Evolutionary conservation across 169 alveolate species (phyloP), one percentile per base, ranked within the genome.

Genomic region (Plasmodium adleri): DNA sequence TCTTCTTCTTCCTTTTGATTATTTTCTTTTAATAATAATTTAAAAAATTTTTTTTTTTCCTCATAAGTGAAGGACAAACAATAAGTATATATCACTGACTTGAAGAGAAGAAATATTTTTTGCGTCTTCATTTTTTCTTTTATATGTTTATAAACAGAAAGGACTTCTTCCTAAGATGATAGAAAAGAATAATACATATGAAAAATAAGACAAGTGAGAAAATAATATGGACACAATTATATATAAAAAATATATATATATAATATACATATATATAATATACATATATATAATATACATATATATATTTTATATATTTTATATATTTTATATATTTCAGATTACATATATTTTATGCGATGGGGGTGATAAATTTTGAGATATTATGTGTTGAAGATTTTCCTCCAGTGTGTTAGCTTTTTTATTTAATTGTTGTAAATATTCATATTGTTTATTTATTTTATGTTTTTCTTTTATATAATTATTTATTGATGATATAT

Each of bases 401-500:
- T 15, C 49, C n/a, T 26, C 1, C 4, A 78, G 26, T 2, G 17
- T 20, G 20, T 1, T 6, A 6, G 52, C 22, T 50, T 66, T 15
- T 39, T 45, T 39, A 1, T 47, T 17, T 10, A 78, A 10, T 32
- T 32, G 13, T 17, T n/a, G 49, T 45, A 59, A 15, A 1, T 20
- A n/a, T 24, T 78, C 32, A 39, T 43, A 58, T 59, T 52, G 32
- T 10, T 15, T 22, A 22, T 52, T 3, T 50, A 64, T 67, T 17
- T 75, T 49, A 0, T 78, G 63, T 22, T 70, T 50, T 24, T 45
- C 20, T 59, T 66, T 78, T 43, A 52, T 70, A 78, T 78, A 78
- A 15, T 78, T 58, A 78, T 78, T 78, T n/a, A 78, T 17, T 47
- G 89, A 45, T 8, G 54, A 50, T 10, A 78, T 63, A 66, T 64